Evolutionary conservation across 1,284 basidiomycete species (phyloP).

Genomic region (Ustilago sp.): DNA sequence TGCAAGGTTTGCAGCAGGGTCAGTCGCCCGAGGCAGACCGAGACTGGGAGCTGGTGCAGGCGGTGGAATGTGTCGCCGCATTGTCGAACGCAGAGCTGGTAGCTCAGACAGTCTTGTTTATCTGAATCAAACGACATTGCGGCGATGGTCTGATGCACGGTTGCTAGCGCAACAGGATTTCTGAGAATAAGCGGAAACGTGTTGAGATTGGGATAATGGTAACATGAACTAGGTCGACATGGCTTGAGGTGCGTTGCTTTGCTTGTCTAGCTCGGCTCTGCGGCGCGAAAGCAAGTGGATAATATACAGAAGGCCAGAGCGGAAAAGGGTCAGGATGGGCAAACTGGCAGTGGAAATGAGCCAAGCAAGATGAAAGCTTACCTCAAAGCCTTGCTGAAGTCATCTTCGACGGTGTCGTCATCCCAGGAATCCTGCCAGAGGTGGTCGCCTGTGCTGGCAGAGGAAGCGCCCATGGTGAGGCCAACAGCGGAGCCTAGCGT

Average conservation of each 20-base stretch:
- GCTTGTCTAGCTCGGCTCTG: constrained; percentile 61
- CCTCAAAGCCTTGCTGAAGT: constrained; percentile 95
- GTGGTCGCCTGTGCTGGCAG: constrained; percentile 71
- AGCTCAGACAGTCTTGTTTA: constrained; percentile 30
- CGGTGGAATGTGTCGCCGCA: constrained; percentile 42
- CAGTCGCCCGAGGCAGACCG: neutral
- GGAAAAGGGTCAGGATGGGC: neutral
- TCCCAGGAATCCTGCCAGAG: constrained; percentile 99
- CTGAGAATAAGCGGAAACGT: neutral
- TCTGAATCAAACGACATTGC: constrained; percentile 12
- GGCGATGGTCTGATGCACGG: neutral
- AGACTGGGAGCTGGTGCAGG: constrained; percentile 31
- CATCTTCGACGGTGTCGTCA: constrained; percentile 97
- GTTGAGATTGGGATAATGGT: constrained; percentile 6
- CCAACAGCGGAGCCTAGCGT: constrained; percentile 43
- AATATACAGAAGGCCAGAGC: neutral
- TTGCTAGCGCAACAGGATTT: neutral
- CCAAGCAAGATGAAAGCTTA: constrained; percentile 69
- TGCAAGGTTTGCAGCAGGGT: constrained; percentile 6
- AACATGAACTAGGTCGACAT: constrained; percentile 47
- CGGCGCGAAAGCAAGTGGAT: neutral
- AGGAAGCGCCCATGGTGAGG: constrained; percentile 50
- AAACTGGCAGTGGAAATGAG: neutral
- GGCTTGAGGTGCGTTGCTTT: constrained; percentile 45
- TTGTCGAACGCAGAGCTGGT: constrained; percentile 27